A percentile compares a stretch with the other conserved stretches of the same genome.
Conservation (phyloP, 225 moss, liverwort and hornwort species). For the Sphagnum tenellum region DNA sequence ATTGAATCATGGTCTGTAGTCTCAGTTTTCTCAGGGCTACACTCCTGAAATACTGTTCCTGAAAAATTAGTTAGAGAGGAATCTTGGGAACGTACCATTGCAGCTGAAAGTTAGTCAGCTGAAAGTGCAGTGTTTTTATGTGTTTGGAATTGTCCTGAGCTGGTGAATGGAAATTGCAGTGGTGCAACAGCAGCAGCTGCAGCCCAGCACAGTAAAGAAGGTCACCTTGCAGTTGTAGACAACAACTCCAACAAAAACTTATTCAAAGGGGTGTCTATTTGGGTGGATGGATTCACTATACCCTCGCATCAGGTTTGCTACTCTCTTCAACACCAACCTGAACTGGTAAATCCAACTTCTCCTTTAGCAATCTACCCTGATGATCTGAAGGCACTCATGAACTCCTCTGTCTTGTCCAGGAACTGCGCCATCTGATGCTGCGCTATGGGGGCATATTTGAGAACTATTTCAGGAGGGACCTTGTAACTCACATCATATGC, state of each 20-base stretch:
- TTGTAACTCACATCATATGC: constrained; percentile 91
- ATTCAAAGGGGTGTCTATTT: constrained; percentile 82
- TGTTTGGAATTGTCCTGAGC: too few species aligned
- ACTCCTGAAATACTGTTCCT: too few species aligned
- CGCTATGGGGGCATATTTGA: constrained; percentile 88
- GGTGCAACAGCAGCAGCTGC: constrained; percentile 45
- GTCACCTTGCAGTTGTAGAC: constrained; percentile 31
- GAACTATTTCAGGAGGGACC: constrained; percentile 86
- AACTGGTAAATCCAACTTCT: neutral
- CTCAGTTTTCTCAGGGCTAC: too few species aligned
- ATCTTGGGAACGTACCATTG: too few species aligned
- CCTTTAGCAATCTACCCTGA: too few species aligned
- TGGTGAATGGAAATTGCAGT: constrained; percentile 13
- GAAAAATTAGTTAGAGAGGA: too few species aligned
- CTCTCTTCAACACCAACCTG: neutral
- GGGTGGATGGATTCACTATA: constrained; percentile 92
- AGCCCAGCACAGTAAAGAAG: constrained; percentile 28
- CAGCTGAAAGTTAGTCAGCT: too few species aligned
- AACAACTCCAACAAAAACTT: constrained; percentile 37
- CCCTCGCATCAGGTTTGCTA: constrained; percentile 86
- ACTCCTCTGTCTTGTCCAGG: constrained; percentile 25
- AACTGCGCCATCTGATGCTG: constrained; percentile 89
- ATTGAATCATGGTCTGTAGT: too few species aligned
- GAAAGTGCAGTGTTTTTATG: too few species aligned
- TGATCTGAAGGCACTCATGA: too few species aligned